Percentiles rank a stretch among this genome's conserved stretches.
Conservation (phyloP, 108 stramenopile genomes). For the Skeletonema menzelii region DNA sequence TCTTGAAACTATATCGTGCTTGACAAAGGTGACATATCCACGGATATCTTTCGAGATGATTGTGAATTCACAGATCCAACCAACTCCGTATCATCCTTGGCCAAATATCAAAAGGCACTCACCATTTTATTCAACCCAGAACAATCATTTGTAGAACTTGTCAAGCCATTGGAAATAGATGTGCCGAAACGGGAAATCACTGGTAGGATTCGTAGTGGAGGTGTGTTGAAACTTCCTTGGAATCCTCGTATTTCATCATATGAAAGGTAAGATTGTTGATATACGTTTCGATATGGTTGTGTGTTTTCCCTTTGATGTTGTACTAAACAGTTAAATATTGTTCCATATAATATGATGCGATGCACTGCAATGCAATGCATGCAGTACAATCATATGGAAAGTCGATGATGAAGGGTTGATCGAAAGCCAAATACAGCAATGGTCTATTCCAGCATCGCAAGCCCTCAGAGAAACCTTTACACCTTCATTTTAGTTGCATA, state of each 20-base stretch:
- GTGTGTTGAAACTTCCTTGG: conserved; percentile 54
- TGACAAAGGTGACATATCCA: conserved; percentile 45
- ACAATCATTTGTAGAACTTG: conserved; percentile 37
- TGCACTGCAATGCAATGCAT: too few relatives aligned
- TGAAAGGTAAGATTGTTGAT: conserved; percentile 31
- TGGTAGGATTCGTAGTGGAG: conserved; percentile 49
- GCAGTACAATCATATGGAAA: conserved; percentile 40
- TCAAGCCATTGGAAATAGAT: conserved; percentile 18
- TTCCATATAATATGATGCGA: not conserved
- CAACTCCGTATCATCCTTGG: conserved; percentile 49
- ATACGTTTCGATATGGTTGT: not conserved
- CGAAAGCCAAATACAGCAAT: conserved; percentile 48
- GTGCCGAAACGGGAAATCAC: conserved; percentile 29
- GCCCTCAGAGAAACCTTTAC: conserved; percentile 61
- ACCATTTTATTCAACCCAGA: conserved; percentile 54
- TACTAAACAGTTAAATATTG: not conserved
- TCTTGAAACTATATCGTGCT: not conserved
- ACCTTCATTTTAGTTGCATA: conserved; percentile 26
- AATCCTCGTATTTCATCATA: conserved; percentile 49
- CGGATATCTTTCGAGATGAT: conserved; percentile 58
- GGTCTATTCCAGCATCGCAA: conserved; percentile 47
- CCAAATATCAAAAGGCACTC: conserved; percentile 56
- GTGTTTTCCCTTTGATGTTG: not conserved
- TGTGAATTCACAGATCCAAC: conserved; percentile 61
- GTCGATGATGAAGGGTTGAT: conserved; percentile 51